Conservation (phyloP, 257 asterid species). For the Capsicum rhomboideum region DNA sequence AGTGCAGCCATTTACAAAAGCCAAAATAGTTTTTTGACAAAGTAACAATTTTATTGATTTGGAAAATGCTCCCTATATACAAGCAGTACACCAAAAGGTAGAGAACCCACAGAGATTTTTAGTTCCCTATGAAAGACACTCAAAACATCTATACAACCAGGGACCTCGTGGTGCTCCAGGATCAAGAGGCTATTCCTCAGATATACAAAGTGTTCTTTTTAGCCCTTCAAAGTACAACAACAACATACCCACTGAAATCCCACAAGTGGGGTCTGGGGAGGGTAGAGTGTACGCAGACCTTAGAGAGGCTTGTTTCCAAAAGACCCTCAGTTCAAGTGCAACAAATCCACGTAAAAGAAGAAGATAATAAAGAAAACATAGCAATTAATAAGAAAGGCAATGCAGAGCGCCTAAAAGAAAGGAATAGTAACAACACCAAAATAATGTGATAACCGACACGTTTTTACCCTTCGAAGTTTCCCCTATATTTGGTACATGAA, state of each 20-base stretch:
- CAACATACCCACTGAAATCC: too few relatives aligned
- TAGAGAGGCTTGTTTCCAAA: too few relatives aligned
- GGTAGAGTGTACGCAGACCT: too few relatives aligned
- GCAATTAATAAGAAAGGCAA: too few relatives aligned
- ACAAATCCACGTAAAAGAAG: too few relatives aligned
- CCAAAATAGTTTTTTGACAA: background rate
- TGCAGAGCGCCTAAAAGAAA: too few relatives aligned
- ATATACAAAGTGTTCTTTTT: background rate
- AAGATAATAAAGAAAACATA: too few relatives aligned
- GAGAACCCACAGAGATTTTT: background rate
- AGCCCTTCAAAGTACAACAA: background rate
- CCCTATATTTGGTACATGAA: background rate
- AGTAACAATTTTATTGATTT: background rate
- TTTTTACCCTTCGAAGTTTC: background rate
- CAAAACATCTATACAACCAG: background rate
- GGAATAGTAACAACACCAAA: too few relatives aligned
- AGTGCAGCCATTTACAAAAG: background rate
- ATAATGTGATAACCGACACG: too few relatives aligned
- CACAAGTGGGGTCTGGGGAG: too few relatives aligned
- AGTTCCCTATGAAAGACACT: background rate
- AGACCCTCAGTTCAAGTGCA: too few relatives aligned
- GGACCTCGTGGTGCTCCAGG: background rate
- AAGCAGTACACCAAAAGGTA: background rate
- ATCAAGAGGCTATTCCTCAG: background rate
- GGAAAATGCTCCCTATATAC: background rate